These are phyloP conservation scores for Botrytis paeoniae DNA, from an alignment of 2,329 filamentous ascomycete species.

Conservation along the genomic window DNA sequence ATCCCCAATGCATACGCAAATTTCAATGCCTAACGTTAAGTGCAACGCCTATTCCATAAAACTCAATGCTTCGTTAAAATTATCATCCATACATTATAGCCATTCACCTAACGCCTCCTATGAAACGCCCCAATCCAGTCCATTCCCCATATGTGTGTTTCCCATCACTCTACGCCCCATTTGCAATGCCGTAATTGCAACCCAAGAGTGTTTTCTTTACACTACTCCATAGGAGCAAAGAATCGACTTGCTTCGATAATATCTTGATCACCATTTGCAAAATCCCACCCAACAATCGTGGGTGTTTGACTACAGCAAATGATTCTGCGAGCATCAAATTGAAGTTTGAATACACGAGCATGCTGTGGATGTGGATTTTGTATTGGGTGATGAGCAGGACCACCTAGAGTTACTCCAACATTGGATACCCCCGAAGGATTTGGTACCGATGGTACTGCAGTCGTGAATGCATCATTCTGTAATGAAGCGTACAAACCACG, in stretches of 20 bases:
- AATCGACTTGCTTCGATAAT: constrained; percentile 75
- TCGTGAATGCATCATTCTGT: not conserved
- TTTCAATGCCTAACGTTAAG: not conserved
- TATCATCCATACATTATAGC: not conserved
- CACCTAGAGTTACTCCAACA: not conserved
- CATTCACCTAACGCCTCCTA: not conserved
- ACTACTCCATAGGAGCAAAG: constrained; percentile 62
- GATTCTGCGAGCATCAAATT: constrained; percentile 90
- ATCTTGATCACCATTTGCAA: constrained; percentile 80
- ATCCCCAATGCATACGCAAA: not conserved
- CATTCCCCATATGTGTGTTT: not conserved
- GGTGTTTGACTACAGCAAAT: constrained; percentile 92
- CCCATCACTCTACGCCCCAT: not conserved
- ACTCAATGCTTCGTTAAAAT: not conserved
- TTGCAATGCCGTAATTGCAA: not conserved
- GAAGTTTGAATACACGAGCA: constrained; percentile 82
- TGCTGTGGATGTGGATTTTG: constrained; percentile 23
- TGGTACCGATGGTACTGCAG: constrained; percentile 10
- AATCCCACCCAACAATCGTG: constrained; percentile 96
- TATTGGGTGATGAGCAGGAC: not conserved
- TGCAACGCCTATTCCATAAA: not conserved
- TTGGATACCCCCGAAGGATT: constrained; percentile 26
- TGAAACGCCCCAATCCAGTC: not conserved
- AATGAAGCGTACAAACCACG: constrained; percentile 2
- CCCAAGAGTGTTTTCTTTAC: not conserved